Base-by-base conservation (phyloP, 148 eudicot genomes). In the Camellia japonica region DNA sequence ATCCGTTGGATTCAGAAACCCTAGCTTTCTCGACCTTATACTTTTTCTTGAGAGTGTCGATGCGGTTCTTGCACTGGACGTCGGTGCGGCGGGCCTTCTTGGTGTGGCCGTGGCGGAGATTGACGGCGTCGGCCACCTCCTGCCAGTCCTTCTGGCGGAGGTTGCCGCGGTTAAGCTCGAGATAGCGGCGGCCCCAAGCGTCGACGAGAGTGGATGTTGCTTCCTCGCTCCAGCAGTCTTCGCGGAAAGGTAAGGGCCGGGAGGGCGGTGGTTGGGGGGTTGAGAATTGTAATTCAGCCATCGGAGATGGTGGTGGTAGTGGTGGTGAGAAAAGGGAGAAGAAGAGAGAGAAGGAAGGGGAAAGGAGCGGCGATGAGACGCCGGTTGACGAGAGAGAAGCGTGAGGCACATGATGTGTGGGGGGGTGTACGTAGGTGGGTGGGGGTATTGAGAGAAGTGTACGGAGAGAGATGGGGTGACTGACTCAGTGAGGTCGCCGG, bases 141-240 rank as follows among this genome's bases (percentile, higher is more conserved):
- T 91, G 93, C 97, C 97, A 93, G 74, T 93, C 93, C 77, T 91
- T 91, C 88, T 91, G 97, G 0, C 97, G 84, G 79, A 93, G 93
- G 70, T 93, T 91, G 0, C 94, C 97, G 0, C 94, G 93, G 65
- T 93, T 91, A 3, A 91, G 89, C n/a, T 93, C 97, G 13, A 93
- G 2, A 71, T 91, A 91, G 2, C 93, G 87, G 59, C 86, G 88
- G 0, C 97, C 97, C 97, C 97, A 93, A 5, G 94, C 88, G 10
- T 93, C 94, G 65, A 93, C 88, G 0, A 93, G 84, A 1, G 97
- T 91, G 44, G 86, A 69, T 1, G 97, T 93, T 0, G 97, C 97
- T n/a, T 91, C 93, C 79, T 91, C 94, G 84, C 86, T 84, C 97
- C 97, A 93, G 47, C 97, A 93, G 43, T 93, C 97, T 41, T 93